A percentile compares a stretch with the other conserved stretches of the same genome.
Evolutionary conservation across 1,284 basidiomycete species (phyloP).

Genomic region (Trametes pubescens): DNA sequence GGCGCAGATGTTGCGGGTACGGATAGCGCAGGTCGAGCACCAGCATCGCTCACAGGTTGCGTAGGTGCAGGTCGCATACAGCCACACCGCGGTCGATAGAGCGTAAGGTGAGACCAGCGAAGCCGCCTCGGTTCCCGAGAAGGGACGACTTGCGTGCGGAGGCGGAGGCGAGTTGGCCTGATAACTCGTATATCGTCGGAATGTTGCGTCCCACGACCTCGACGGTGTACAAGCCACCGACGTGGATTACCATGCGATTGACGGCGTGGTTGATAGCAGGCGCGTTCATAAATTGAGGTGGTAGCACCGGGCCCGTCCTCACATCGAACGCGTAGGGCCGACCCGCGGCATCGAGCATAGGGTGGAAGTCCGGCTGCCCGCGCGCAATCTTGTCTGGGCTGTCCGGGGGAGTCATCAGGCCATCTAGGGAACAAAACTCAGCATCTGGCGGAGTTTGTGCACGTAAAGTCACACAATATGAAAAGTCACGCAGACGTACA

Average conservation of each 20-base stretch:
- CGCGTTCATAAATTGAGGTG: constrained; percentile 2
- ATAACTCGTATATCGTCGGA: constrained; percentile 28
- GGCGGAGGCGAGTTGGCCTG: constrained; percentile 15
- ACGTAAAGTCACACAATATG: constrained; percentile 27
- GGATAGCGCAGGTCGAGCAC: constrained; percentile 54
- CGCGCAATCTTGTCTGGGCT: constrained; percentile 32
- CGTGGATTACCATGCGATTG: constrained; percentile 14
- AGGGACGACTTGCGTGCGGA: constrained; percentile 7
- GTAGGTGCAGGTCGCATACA: constrained; percentile 29
- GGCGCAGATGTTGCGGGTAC: not conserved
- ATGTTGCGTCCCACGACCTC: constrained; percentile 14
- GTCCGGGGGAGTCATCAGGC: constrained; percentile 39
- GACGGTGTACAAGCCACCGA: constrained; percentile 16
- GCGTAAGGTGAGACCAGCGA: constrained; percentile 23
- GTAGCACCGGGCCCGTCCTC: constrained; percentile 20
- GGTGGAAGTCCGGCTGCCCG: constrained; percentile 28
- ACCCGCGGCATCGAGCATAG: constrained; percentile 23
- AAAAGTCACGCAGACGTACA: constrained; percentile 28
- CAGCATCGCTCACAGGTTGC: not conserved
- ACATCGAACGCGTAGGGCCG: constrained; percentile 24
- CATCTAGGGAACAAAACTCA: constrained; percentile 30
- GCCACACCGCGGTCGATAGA: constrained; percentile 20
- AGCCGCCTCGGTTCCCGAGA: constrained; percentile 22
- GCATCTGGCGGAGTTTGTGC: constrained; percentile 3
- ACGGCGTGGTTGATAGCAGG: constrained; percentile 27